Percentiles rank a stretch among this genome's conserved stretches.
Conservation (phyloP, 2,329 filamentous ascomycete species). For the Zarea fungicola region DNA sequence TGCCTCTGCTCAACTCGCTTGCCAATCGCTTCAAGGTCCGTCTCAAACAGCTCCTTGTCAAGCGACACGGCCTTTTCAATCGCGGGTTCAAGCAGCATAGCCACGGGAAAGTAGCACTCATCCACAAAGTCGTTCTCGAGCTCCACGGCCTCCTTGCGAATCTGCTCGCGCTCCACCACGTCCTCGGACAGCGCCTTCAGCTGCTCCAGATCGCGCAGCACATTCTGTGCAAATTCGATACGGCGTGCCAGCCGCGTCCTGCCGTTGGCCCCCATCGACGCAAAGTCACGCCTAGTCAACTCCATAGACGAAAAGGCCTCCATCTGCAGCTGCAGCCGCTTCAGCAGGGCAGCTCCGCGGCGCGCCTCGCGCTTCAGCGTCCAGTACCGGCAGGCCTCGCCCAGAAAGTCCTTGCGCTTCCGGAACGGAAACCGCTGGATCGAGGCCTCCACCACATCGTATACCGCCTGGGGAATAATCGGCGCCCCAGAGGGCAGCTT, state of each 20-base stretch:
- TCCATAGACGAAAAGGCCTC: conserved; percentile 98
- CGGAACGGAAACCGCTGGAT: conserved; percentile 73
- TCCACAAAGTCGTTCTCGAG: conserved; percentile 77
- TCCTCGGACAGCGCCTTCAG: conserved; percentile 65
- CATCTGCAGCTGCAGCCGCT: conserved; percentile 88
- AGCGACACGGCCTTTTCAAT: conserved; percentile 74
- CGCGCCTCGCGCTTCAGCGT: conserved; percentile 92
- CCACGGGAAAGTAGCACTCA: conserved; percentile 85
- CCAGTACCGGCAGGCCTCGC: conserved; percentile 95
- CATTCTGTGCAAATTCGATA: conserved; percentile 78
- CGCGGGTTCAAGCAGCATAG: conserved; percentile 68
- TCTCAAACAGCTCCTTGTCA: conserved; percentile 57
- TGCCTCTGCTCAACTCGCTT: conserved; percentile 48
- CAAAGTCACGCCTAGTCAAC: conserved; percentile 89
- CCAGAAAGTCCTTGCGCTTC: conserved; percentile 86
- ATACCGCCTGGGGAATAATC: conserved; percentile 84
- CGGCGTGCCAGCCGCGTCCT: conserved; percentile 71
- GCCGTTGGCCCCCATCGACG: conserved; percentile 85
- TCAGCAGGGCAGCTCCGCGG: conserved; percentile 83
- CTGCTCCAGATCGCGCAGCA: conserved; percentile 72
- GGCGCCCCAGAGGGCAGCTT: conserved; percentile 91
- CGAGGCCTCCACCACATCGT: conserved; percentile 77
- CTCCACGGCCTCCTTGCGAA: conserved; percentile 72
- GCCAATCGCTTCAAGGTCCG: conserved; percentile 46
- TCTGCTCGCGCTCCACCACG: conserved; percentile 68